Conservation (phyloP, 768 basidiomycete genomes). For the Gymnopilus junonius region DNA sequence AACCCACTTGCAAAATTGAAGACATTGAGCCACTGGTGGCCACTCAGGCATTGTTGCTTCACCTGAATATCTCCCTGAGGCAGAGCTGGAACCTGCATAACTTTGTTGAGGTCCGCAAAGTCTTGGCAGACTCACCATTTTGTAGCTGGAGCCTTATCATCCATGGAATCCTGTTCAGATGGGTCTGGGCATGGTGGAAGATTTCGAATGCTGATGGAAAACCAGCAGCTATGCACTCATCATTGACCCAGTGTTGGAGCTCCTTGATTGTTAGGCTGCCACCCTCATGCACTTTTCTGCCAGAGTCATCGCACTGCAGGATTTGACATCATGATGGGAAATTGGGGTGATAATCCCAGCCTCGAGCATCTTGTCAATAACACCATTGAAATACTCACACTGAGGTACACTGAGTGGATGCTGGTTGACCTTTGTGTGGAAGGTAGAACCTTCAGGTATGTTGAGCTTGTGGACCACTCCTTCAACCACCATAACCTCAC, state of each 20-base stretch:
- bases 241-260: slow-evolving; percentile 36
- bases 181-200: slow-evolving; percentile 26
- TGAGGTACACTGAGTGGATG: slow-evolving; percentile 35
- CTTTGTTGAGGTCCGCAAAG: slow-evolving; percentile 37
- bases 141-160: not conserved
- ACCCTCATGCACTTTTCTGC: slow-evolving; percentile 39
- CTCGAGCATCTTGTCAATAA: slow-evolving; percentile 36
- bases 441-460: no score
- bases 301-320: slow-evolving; percentile 35
- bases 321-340: slow-evolving; percentile 37
- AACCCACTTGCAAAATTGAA: slow-evolving; percentile 47
- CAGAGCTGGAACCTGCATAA: slow-evolving; percentile 32
- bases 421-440: no score
- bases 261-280: slow-evolving; percentile 35
- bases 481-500: no score
- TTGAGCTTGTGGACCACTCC: no score
- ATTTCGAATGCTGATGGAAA: slow-evolving; percentile 19
- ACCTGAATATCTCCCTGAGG: slow-evolving; percentile 40
- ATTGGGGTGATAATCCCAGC: slow-evolving; percentile 38
- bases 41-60: slow-evolving; percentile 40
- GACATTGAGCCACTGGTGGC: slow-evolving; percentile 36
- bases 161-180: not conserved
- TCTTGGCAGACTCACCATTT: slow-evolving; percentile 45
- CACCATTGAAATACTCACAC: slow-evolving; percentile 29
- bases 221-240: slow-evolving; percentile 33